These are phyloP conservation scores for Jackrogersella multiformis DNA, from an alignment of 495 filamentous ascomycete species.

Conservation along the genomic window DNA sequence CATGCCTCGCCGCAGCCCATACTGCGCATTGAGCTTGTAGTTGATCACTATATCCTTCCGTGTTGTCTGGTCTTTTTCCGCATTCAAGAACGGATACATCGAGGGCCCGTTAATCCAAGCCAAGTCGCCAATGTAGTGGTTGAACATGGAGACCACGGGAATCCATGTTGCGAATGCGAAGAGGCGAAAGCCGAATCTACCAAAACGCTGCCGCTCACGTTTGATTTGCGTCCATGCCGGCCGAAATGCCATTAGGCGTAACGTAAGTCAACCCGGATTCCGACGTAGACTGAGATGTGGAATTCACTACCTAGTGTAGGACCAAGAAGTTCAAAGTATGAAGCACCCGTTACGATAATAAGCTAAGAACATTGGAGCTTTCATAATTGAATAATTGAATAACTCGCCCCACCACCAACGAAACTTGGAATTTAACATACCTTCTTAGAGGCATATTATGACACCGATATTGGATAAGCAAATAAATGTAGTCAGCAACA, in stretches of 20 bases:
- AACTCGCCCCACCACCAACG: background rate
- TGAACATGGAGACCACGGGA: constrained; percentile 71
- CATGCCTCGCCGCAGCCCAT: constrained; percentile 61
- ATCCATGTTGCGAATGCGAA: constrained; percentile 67
- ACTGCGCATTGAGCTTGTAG: constrained; percentile 57
- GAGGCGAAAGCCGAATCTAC: constrained; percentile 55
- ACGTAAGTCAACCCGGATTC: background rate
- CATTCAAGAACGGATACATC: constrained; percentile 82
- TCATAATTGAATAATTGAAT: constrained; percentile 3
- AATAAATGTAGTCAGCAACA: background rate
- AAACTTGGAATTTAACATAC: background rate
- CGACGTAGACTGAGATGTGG: background rate
- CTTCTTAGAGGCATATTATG: constrained; percentile 1
- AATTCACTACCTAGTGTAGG: background rate
- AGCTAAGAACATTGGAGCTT: background rate
- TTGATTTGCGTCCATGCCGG: constrained; percentile 47
- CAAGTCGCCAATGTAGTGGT: constrained; percentile 67
- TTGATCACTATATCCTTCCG: constrained; percentile 63
- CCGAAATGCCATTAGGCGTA: constrained; percentile 45
- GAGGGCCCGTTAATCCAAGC: constrained; percentile 72
- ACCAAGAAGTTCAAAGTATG: background rate
- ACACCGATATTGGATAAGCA: background rate
- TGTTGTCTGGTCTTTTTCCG: constrained; percentile 65
- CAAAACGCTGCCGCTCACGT: constrained; percentile 41
- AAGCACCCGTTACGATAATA: background rate